Base-by-base conservation (phyloP, 2,329 filamentous ascomycete genomes). In the Fusarium mexicanum region DNA sequence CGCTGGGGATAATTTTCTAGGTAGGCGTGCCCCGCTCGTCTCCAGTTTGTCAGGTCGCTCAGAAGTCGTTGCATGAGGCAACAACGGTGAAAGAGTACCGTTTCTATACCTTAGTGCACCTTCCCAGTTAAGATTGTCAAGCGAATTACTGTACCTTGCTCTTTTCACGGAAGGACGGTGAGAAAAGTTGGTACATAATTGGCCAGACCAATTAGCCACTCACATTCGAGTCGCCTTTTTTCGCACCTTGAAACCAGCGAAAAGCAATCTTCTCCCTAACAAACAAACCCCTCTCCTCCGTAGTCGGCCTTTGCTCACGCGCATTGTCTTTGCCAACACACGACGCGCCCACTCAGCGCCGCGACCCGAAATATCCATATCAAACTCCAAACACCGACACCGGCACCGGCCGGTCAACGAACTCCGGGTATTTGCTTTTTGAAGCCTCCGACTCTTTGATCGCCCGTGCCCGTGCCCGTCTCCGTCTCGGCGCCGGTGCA, bases 221-320 rank as follows among this genome's bases (percentile, higher is more conserved):
- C 33, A 57, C 40, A 69, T 40, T 41, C 41, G 51, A 69, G 67
- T 69, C 51, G 55, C 72, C 68, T 66, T 73, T 73, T 75, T 73
- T 70, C 72, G 60, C 69, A 74, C 60, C 51, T 70, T 54, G 66
- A 62, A 62, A 58, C 53, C 58, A 68, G 72, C 66, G 24, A 73
- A 73, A 75, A 68, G 72, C 69, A 75, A 73, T 75, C 63, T 70
- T 71, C 74, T 74, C 63, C 63, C 64, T 64, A 67, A 75, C 72
- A 73, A 70, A 69, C 70, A 73, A 76, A 74, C 68, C 77, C 75
- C 76, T 73, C 69, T 75, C 58, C 80, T 80, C 80, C 80, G 80
- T 79, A 80, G 73, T 81, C 80, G 80, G 80, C 79, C 75, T 65
- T 75, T 67, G 62, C 67, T 78, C 73, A 64, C 78, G 67, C 76